Evolutionary conservation across 768 basidiomycete species (phyloP).

Genomic region (Rhodotorula babjevae): DNA sequence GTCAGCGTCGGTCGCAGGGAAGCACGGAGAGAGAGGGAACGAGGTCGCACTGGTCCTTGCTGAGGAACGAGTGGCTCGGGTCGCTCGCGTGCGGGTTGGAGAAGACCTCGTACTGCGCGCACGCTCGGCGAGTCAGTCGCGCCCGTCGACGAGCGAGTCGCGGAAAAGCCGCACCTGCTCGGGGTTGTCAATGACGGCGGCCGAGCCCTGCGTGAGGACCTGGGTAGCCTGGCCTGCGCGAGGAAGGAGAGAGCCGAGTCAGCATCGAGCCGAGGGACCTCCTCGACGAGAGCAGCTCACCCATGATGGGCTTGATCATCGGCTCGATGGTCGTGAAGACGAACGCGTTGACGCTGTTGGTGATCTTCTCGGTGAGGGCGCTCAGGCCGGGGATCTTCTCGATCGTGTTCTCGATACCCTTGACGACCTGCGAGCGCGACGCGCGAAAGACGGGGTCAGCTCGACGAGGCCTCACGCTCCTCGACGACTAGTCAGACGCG

Average conservation of each 20-base stretch:
- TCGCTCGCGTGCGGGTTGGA: constrained; percentile 66
- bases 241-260: no score
- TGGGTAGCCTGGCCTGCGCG: constrained; percentile 58
- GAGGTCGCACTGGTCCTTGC: constrained; percentile 47
- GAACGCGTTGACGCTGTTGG: constrained; percentile 55
- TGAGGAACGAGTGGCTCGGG: constrained; percentile 41
- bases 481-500: background rate
- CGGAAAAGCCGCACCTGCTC: constrained; percentile 57
- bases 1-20: background rate
- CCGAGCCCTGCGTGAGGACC: constrained; percentile 61
- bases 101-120: constrained; percentile 56
- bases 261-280: background rate
- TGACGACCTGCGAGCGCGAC: constrained; percentile 55
- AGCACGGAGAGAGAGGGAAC: constrained; percentile 3
- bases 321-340: constrained; percentile 82
- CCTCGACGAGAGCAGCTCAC: background rate
- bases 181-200: constrained; percentile 69
- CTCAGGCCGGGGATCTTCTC: constrained; percentile 79
- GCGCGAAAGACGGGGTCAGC: background rate
- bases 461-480: background rate
- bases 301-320: constrained; percentile 61
- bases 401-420: constrained; percentile 71
- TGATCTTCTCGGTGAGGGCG: constrained; percentile 64
- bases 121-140: background rate
- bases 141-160: background rate